Percentiles rank a stretch among this genome's conserved stretches.
Evolutionary conservation across 148 eudicot genomes (phyloP).

Genomic region (Chenopodium quinoa): DNA sequence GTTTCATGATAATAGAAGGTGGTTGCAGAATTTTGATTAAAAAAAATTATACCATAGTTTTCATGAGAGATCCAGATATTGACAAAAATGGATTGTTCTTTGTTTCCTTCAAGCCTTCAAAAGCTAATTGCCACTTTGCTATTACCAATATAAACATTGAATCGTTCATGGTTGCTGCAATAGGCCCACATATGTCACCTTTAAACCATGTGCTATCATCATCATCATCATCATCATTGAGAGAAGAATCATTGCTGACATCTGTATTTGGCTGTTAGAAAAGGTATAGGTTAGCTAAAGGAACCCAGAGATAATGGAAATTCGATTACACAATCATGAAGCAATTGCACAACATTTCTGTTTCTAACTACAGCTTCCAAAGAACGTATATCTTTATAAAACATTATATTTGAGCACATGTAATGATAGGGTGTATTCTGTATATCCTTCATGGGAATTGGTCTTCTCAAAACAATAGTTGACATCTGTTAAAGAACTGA

Average conservation of each 20-base stretch:
- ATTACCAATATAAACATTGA: slow-evolving; percentile 78
- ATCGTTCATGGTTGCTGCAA: slow-evolving; percentile 82
- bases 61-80: slow-evolving; percentile 87
- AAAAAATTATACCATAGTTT: slow-evolving; percentile 60
- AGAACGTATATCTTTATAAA: background rate
- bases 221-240: slow-evolving; percentile 28
- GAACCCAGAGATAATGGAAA: slow-evolving; percentile 6
- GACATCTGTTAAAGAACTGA: background rate
- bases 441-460: background rate
- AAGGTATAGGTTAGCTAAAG: slow-evolving; percentile 14
- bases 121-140: slow-evolving; percentile 81
- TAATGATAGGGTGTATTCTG: background rate
- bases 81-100: slow-evolving; percentile 80
- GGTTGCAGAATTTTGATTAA: background rate
- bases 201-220: slow-evolving; percentile 56
- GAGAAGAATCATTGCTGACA: slow-evolving; percentile 39
- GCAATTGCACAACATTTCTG: background rate
- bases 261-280: slow-evolving; percentile 47
- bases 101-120: slow-evolving; percentile 85
- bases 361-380: background rate
- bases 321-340: background rate
- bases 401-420: background rate
- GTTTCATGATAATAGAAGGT: background rate
- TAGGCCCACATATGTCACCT: slow-evolving; percentile 82
- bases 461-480: background rate